These are phyloP conservation scores for Fusarium virguliforme DNA, from an alignment of 2,329 filamentous ascomycete species.

Conservation along the genomic window DNA sequence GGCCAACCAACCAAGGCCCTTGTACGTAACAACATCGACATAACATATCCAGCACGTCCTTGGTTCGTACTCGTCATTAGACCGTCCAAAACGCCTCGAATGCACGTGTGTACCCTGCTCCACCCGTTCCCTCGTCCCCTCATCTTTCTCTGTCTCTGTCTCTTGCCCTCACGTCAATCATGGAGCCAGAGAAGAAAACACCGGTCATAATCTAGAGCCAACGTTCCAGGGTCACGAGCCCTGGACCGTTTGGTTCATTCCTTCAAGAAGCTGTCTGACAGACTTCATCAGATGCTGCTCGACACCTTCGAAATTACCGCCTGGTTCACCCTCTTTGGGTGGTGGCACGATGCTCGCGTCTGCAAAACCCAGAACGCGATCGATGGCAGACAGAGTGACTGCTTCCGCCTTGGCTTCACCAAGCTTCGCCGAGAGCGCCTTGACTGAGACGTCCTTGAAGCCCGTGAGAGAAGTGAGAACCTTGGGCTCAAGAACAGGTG, in stretches of 20 bases:
- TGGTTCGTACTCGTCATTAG: slow-evolving; percentile 46
- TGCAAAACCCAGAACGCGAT: slow-evolving; percentile 66
- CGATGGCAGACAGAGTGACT: slow-evolving; percentile 66
- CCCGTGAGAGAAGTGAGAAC: slow-evolving; percentile 61
- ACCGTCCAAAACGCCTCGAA: slow-evolving; percentile 49
- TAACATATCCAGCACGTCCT: slow-evolving; percentile 42
- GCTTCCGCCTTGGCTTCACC: slow-evolving; percentile 63
- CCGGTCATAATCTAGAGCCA: background rate
- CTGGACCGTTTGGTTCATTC: slow-evolving; percentile 60
- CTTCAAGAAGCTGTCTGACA: slow-evolving; percentile 58
- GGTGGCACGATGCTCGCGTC: slow-evolving; percentile 61
- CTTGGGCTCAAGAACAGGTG: slow-evolving; percentile 58
- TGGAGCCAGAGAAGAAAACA: slow-evolving; percentile 10
- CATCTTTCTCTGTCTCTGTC: slow-evolving; percentile 14
- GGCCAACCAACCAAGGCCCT: slow-evolving; percentile 15
- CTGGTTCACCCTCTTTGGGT: slow-evolving; percentile 53
- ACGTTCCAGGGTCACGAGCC: slow-evolving; percentile 21
- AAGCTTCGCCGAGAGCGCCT: slow-evolving; percentile 59
- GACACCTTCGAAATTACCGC: slow-evolving; percentile 58
- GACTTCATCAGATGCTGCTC: slow-evolving; percentile 62
- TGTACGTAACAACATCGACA: slow-evolving; percentile 29
- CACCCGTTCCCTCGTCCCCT: slow-evolving; percentile 22
- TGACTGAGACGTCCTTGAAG: slow-evolving; percentile 65
- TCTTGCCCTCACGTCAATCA: slow-evolving; percentile 5
- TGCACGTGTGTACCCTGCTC: slow-evolving; percentile 30